Base-by-base conservation (phyloP, 352 stramenopile genomes). In the Pythium myriotylum region DNA sequence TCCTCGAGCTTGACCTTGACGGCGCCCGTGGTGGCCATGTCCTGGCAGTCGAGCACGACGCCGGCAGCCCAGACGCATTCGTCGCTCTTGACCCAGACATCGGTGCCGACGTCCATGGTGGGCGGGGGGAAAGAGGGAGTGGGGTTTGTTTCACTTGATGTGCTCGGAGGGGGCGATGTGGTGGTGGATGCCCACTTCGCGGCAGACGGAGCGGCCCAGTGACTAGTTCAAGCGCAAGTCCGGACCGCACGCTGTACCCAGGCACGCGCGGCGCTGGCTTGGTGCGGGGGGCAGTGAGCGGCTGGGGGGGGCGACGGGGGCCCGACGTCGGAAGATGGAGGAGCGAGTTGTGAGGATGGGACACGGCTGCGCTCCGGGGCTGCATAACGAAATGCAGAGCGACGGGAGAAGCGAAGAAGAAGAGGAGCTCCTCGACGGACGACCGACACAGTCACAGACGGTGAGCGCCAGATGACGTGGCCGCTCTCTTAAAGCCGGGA, bases 31-130 rank as follows among this genome's bases (percentile, higher is more conserved):
- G 59, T 19, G 52, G 52, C 58, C 22, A 75, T 72, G 41, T 76
- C 61, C 62, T 89, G 74, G 68, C 73, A 91, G 56, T 88, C 82
- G 45, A 93, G 53, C 32, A 95, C 82, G 48, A 90, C 70, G 62
- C 70, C 86, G 0, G 83, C 60, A 32, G 72, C 60, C 86, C 86
- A 95, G 20, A 94, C 83, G 32, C 67, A 68, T n/a, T 60, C 48
- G 56, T 79, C 74, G 65, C 79, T 75, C 68, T 83, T 81, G 32
- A 93, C 76, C 86, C 86, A 95, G 37, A 95, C 86, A 43, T 89
- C 73, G 7, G 82, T 92, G 68, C 84, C 86, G 47, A 91, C 67
- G 60, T 95, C 86, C 86, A 95, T 95, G 42, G n/a, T 59, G 45
- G 17, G n/a, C 13, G 20, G 29, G 35, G 23, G 29, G 10, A 35